phyloP scores from a whole-genome alignment of 805 yeast genomes.

The Candida ulmi region DNA sequence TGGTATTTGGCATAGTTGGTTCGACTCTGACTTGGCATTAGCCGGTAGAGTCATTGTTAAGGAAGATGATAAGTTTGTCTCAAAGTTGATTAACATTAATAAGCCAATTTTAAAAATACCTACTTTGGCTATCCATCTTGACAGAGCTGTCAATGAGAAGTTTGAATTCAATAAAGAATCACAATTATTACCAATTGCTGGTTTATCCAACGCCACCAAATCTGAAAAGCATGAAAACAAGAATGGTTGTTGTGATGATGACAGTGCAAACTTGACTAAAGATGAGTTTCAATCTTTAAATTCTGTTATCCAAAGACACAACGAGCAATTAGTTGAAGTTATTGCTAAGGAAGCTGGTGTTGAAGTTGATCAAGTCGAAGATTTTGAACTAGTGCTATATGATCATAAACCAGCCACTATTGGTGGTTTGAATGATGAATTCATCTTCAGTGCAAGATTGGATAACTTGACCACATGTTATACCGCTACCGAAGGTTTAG shows the following conservation, averaged over 20 bases:
- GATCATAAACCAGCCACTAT: slow-evolving; percentile 80
- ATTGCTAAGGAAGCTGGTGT: slow-evolving; percentile 63
- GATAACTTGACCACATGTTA: slow-evolving; percentile 89
- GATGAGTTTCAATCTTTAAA: slow-evolving; percentile 62
- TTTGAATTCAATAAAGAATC: slow-evolving; percentile 89
- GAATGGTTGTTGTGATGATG: slow-evolving; percentile 44
- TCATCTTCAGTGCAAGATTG: slow-evolving; percentile 84
- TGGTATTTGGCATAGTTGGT: slow-evolving; percentile 95
- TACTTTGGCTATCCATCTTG: slow-evolving; percentile 88
- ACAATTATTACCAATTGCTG: slow-evolving; percentile 82
- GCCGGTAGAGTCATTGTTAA: slow-evolving; percentile 87
- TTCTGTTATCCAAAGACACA: slow-evolving; percentile 68
- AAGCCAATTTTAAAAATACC: slow-evolving; percentile 89
- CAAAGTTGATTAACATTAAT: slow-evolving; percentile 72
- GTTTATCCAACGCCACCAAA: slow-evolving; percentile 38
- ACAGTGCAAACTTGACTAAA: slow-evolving; percentile 37
- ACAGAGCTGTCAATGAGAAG: slow-evolving; percentile 67
- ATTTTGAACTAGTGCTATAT: slow-evolving; percentile 80
- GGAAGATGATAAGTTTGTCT: slow-evolving; percentile 41
- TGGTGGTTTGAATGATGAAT: slow-evolving; percentile 89
- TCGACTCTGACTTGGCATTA: slow-evolving; percentile 84
- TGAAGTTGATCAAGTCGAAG: slow-evolving; percentile 58
- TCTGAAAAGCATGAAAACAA: slow-evolving; percentile 13
- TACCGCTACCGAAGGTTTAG: slow-evolving; percentile 68
- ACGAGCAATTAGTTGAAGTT: slow-evolving; percentile 58